Conservation (phyloP, 2,329 filamentous ascomycete species). For the Cladosporium austrohemisphaericum region DNA sequence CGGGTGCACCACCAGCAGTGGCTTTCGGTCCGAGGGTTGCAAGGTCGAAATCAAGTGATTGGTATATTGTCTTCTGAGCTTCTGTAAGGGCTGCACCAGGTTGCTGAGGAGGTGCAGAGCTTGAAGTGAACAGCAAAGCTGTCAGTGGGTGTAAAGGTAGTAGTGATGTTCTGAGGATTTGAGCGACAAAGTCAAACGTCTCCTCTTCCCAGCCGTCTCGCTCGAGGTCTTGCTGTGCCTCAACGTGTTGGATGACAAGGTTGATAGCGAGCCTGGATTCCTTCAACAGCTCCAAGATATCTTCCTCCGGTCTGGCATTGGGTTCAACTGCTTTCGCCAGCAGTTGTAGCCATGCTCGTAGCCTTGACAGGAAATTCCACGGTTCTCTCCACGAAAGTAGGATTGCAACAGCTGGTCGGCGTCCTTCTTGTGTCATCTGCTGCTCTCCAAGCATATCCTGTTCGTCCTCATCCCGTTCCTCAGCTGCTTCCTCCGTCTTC, state of each 20-base stretch:
- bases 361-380: constrained; percentile 84
- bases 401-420: constrained; percentile 59
- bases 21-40: constrained; percentile 22
- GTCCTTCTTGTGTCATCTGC: constrained; percentile 9
- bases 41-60: constrained; percentile 59
- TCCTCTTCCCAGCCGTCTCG: constrained; percentile 93
- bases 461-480: constrained; percentile 14
- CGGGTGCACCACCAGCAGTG: constrained; percentile 47
- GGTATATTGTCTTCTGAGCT: constrained; percentile 76
- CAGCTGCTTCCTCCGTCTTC: constrained; percentile 16
- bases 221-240: constrained; percentile 87
- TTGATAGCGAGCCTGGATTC: constrained; percentile 86
- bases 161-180: constrained; percentile 84
- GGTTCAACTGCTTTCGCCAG: constrained; percentile 70
- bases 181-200: constrained; percentile 91
- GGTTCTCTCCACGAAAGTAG: constrained; percentile 95
- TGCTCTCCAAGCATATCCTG: constrained; percentile 17
- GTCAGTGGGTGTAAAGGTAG: constrained; percentile 64
- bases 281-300: constrained; percentile 79
- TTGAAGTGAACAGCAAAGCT: constrained; percentile 45
- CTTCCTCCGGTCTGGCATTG: constrained; percentile 56
- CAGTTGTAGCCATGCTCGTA: constrained; percentile 85
- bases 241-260: constrained; percentile 93
- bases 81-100: constrained; percentile 30
- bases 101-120: constrained; percentile 32